Evolutionary conservation across 257 asterid genomes (phyloP).

Genomic region (Nicotiana noctiflora): DNA sequence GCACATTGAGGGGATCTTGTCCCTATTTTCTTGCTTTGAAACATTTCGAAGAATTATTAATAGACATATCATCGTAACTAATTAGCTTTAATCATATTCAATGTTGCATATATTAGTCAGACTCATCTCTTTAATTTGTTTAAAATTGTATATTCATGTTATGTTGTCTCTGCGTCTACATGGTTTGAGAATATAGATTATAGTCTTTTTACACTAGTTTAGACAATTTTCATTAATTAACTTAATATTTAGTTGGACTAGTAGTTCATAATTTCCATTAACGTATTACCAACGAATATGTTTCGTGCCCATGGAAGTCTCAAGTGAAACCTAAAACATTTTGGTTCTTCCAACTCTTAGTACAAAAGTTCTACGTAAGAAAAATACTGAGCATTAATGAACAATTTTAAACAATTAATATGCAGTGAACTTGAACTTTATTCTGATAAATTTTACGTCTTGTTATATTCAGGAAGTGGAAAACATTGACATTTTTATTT

Average conservation of each 20-base stretch:
- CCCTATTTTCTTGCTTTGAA: neutral
- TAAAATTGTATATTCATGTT: no score
- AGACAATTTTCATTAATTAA: no score
- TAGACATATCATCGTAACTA: neutral
- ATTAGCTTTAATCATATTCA: neutral
- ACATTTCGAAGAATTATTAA: neutral
- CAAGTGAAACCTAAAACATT: no score
- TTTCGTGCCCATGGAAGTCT: no score
- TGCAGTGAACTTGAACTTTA: neutral
- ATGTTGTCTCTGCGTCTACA: no score
- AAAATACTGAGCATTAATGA: neutral
- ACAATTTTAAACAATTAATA: neutral
- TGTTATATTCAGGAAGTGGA: neutral
- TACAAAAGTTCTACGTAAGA: neutral
- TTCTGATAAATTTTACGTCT: neutral
- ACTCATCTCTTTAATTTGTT: no score
- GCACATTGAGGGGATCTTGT: neutral
- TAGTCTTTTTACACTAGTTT: no score
- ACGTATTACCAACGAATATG: no score
- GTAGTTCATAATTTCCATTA: no score
- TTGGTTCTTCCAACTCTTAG: neutral
- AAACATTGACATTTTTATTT: neutral
- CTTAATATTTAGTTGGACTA: no score
- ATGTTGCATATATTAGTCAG: no score
- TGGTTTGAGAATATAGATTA: no score